phyloP scores from a whole-genome alignment of 257 asterid species.

The Nyctanthes arbortristis region DNA sequence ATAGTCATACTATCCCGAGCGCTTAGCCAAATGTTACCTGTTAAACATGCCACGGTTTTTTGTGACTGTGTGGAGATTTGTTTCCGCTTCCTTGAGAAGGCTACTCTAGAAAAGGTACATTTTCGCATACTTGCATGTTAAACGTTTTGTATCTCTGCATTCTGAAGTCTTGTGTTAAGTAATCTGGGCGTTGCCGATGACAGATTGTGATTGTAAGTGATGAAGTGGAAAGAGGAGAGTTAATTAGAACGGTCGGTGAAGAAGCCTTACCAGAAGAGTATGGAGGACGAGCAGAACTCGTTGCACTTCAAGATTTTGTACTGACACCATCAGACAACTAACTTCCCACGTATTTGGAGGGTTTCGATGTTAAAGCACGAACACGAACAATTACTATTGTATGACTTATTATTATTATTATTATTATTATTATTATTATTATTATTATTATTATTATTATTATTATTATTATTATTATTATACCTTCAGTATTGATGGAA shows the following conservation, averaged over 20 bases:
- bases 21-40: conserved; percentile 35
- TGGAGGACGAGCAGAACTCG: conserved; percentile 33
- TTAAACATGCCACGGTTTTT: conserved; percentile 39
- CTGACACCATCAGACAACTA: conserved; percentile 15
- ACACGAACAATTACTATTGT: too few relatives aligned
- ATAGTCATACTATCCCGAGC: conserved; percentile 41
- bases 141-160: too few relatives aligned
- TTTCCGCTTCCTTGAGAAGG: conserved; percentile 41
- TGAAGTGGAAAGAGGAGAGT: conserved; percentile 33
- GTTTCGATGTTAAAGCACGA: too few relatives aligned
- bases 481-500: too few relatives aligned
- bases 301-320: conserved; percentile 32
- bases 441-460: too few relatives aligned
- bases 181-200: too few relatives aligned
- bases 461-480: too few relatives aligned
- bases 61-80: conserved; percentile 35
- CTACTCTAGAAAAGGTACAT: conserved; percentile 34
- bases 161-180: too few relatives aligned
- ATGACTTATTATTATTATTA: too few relatives aligned
- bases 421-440: too few relatives aligned
- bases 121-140: too few relatives aligned
- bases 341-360: too few relatives aligned
- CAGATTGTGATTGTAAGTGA: conserved; percentile 32
- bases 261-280: conserved; percentile 39
- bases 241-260: conserved; percentile 33